Evolutionary conservation across 192 early-diverging fungal species (phyloP).

Genomic region (Rhizophlyctis rosea): DNA sequence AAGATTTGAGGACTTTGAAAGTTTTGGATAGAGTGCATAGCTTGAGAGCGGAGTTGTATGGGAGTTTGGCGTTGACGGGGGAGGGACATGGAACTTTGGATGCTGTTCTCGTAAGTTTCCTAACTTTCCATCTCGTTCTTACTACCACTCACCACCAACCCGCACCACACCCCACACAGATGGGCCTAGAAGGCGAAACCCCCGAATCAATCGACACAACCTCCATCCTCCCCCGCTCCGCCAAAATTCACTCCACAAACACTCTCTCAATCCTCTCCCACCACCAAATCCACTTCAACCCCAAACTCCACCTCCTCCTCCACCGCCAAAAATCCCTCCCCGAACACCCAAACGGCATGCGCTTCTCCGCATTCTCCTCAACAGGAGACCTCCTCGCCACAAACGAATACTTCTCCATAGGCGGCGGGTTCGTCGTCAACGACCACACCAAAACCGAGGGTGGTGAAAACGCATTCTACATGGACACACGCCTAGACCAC

Average conservation of each 20-base stretch:
- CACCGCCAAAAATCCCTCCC: conserved; percentile 84
- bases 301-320: conserved; percentile 81
- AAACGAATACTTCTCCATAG: conserved; percentile 95
- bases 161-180: conserved; percentile 46
- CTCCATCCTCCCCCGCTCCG: conserved; percentile 69
- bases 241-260: conserved; percentile 71
- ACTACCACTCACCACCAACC: no score
- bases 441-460: conserved; percentile 78
- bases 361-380: conserved; percentile 82
- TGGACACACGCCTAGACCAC: conserved; percentile 39
- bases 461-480: conserved; percentile 67
- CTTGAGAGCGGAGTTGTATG: conserved; percentile 85
- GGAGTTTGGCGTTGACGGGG: conserved; percentile 89
- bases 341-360: conserved; percentile 95
- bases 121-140: no score
- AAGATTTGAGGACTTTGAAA: conserved; percentile 63
- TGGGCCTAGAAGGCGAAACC: conserved; percentile 86
- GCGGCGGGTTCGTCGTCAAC: conserved; percentile 94
- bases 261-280: conserved; percentile 69
- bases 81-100: conserved; percentile 94
- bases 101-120: conserved; percentile 64
- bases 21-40: conserved; percentile 40
- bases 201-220: conserved; percentile 70
- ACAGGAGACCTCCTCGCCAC: conserved; percentile 81
- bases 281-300: conserved; percentile 78